phyloP scores from a whole-genome alignment of 371 early-diverging fungal genomes.

The Syncephalastrum monosporum region DNA sequence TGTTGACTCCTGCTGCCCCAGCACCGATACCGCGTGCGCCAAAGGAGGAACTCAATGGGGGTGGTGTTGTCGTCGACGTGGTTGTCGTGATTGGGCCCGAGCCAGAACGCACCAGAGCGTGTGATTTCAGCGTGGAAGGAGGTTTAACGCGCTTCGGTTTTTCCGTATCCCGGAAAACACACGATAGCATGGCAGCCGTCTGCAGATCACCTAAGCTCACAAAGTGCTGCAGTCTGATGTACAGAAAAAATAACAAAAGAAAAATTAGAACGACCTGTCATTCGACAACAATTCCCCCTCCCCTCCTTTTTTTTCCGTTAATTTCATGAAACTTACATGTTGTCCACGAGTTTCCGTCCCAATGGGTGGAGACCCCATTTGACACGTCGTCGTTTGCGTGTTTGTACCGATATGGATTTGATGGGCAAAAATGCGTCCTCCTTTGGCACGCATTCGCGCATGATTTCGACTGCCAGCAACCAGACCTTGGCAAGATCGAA shows the following conservation, averaged over 20 bases:
- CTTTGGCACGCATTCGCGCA: constrained; percentile 47
- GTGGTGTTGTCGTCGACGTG: constrained; percentile 15
- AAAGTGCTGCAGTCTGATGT: constrained; percentile 62
- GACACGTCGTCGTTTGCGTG: constrained; percentile 31
- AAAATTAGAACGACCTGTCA: too few relatives aligned
- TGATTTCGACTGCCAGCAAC: constrained; percentile 66
- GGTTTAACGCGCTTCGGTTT: not conserved
- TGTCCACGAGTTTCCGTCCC: constrained; percentile 59
- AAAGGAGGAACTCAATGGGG: constrained; percentile 34
- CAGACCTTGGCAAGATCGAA: constrained; percentile 68
- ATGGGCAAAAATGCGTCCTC: constrained; percentile 9
- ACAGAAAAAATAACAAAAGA: not conserved
- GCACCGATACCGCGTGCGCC: constrained; percentile 17
- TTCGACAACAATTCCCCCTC: too few relatives aligned
- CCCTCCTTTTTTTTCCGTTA: not conserved
- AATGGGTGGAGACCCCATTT: constrained; percentile 77
- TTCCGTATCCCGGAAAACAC: constrained; percentile 59
- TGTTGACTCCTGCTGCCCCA: too few relatives aligned
- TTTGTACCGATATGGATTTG: constrained; percentile 5
- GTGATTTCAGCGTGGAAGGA: constrained; percentile 1
- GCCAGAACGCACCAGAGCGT: constrained; percentile 11
- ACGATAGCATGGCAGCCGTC: constrained; percentile 79
- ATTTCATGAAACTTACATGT: constrained; percentile 49
- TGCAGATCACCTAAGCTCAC: constrained; percentile 78
- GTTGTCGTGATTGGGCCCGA: constrained; percentile 11